Evolutionary conservation across 2,329 filamentous ascomycete species (phyloP).

Genomic region (Metarhizium album): DNA sequence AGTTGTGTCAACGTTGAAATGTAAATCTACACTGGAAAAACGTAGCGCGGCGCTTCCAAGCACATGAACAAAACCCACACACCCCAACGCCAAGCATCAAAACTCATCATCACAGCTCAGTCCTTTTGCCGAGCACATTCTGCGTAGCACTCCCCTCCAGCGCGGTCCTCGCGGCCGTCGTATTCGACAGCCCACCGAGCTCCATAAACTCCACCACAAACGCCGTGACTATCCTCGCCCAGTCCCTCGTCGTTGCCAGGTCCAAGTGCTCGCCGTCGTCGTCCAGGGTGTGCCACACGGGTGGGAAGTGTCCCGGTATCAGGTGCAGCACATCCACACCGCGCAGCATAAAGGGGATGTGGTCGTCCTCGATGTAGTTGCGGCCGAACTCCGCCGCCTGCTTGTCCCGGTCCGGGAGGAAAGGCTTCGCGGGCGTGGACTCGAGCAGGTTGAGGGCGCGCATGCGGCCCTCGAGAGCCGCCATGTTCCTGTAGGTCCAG

Average conservation of each 20-base stretch:
- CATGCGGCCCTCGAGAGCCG: slow-evolving; percentile 62
- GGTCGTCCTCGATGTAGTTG: slow-evolving; percentile 67
- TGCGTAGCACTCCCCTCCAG: slow-evolving; percentile 17
- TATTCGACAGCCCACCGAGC: slow-evolving; percentile 35
- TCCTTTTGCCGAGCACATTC: slow-evolving; percentile 17
- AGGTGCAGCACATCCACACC: slow-evolving; percentile 86
- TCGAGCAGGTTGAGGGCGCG: slow-evolving; percentile 56
- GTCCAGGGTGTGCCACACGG: slow-evolving; percentile 75
- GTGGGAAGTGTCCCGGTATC: slow-evolving; percentile 69
- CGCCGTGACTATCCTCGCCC: slow-evolving; percentile 71
- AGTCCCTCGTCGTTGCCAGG: slow-evolving; percentile 69
- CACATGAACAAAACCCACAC: neutral
- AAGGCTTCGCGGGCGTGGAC: slow-evolving; percentile 39
- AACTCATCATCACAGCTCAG: slow-evolving; percentile 17
- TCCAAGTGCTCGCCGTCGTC: slow-evolving; percentile 84
- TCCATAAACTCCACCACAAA: slow-evolving; percentile 94
- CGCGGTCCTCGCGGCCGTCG: slow-evolving; percentile 12
- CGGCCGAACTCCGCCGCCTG: slow-evolving; percentile 31
- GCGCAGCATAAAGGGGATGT: slow-evolving; percentile 77
- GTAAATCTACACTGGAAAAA: no score
- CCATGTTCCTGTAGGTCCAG: slow-evolving; percentile 80
- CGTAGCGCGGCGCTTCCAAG: no score
- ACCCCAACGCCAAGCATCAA: neutral
- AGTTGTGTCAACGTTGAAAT: no score
- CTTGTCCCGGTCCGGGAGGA: slow-evolving; percentile 56